These are phyloP conservation scores for Colletotrichum tanaceti DNA, from an alignment of 2,329 filamentous ascomycete species.

Conservation along the genomic window DNA sequence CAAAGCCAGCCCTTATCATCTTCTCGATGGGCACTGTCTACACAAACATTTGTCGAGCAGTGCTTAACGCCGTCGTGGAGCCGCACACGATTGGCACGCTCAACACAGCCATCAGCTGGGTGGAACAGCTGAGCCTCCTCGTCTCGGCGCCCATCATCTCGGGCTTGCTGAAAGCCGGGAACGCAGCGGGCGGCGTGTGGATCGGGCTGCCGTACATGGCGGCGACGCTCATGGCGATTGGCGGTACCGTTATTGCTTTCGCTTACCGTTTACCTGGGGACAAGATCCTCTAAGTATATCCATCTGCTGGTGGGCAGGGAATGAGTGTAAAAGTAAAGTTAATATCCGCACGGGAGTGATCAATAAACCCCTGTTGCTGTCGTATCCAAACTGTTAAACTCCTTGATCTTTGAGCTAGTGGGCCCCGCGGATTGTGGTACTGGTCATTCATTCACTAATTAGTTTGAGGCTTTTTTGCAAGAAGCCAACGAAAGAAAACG, in stretches of 20 bases:
- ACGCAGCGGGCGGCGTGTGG: conserved; percentile 59
- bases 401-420: too few species aligned
- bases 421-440: too few species aligned
- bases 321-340: background rate
- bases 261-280: conserved; percentile 45
- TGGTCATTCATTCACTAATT: too few species aligned
- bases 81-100: conserved; percentile 64
- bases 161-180: conserved; percentile 57
- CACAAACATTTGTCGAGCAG: conserved; percentile 56
- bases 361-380: too few species aligned
- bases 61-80: conserved; percentile 66
- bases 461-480: too few species aligned
- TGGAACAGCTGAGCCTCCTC: conserved; percentile 62
- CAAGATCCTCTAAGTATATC: conserved; percentile 1
- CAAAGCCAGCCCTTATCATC: conserved; percentile 54
- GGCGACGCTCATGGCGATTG: conserved; percentile 49
- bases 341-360: too few species aligned
- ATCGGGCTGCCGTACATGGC: conserved; percentile 62
- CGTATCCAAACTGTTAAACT: too few species aligned
- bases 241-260: conserved; percentile 48
- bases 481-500: too few species aligned
- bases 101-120: conserved; percentile 63
- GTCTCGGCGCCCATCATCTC: conserved; percentile 60
- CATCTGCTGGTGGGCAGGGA: too few species aligned
- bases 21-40: conserved; percentile 60